phyloP scores from a whole-genome alignment of 106 monocot genomes.

The Xerophyta viscosa region DNA sequence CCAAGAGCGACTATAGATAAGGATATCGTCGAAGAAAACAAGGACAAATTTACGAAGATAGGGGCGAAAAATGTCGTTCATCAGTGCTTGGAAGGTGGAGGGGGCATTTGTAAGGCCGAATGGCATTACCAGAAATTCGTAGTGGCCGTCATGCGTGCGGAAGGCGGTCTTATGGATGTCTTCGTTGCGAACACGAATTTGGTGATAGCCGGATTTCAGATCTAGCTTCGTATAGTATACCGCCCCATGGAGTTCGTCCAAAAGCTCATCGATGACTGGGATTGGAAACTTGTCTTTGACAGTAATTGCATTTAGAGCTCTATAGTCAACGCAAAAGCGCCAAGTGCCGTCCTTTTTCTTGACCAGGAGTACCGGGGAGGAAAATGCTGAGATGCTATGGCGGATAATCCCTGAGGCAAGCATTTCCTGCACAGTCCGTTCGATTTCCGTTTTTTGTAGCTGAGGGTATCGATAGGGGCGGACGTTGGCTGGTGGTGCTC shows the following conservation, averaged over 20 bases:
- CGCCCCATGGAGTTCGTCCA: background rate
- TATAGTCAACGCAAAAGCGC: background rate
- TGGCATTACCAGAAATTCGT: background rate
- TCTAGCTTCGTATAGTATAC: background rate
- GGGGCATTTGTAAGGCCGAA: background rate
- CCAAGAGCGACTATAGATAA: background rate
- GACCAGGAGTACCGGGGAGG: constrained; percentile 10
- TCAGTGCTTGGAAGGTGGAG: background rate
- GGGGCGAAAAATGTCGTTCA: background rate
- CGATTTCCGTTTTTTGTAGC: constrained; percentile 2
- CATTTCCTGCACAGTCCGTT: background rate
- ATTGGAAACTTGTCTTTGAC: constrained; percentile 8
- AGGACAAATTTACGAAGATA: background rate
- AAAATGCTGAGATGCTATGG: constrained; percentile 1
- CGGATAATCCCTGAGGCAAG: background rate
- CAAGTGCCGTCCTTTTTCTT: constrained; percentile 2
- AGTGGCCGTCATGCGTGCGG: background rate
- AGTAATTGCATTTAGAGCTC: background rate
- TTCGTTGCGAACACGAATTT: background rate
- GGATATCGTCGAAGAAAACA: background rate
- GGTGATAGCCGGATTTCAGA: background rate
- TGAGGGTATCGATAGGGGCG: constrained; percentile 3
- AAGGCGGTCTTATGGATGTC: background rate
- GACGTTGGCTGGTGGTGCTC: background rate
- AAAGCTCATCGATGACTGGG: background rate